Evolutionary conservation across 805 yeast genomes (phyloP), one percentile per base, ranked within the genome.

Genomic region (Hanseniaspora jakobsenii): DNA sequence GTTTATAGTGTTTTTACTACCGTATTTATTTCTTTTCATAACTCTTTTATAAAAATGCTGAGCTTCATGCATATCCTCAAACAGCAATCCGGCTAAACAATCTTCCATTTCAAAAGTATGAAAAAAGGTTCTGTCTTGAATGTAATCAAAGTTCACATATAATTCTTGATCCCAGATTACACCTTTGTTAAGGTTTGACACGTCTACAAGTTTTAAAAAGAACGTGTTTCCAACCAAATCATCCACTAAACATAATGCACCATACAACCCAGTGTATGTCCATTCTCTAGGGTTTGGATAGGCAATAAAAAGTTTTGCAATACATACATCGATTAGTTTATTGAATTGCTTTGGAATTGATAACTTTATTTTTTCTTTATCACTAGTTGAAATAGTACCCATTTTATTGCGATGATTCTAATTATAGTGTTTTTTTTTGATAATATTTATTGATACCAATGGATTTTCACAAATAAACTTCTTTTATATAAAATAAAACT

Each of bases 81-180:
- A 91, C 41, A 91, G 63, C 18, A 91, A 66, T 0, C 97, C 98
- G 9, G 77, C 86, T 42, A 69, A 70, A 58, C 95, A 87, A 18
- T 83, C 93, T 53, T 91, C 97, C 36, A 85, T 67, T 65, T 91
- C 98, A 64, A 91, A 91, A 6, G 93, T 71, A 60, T 91, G 97
- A 70, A 91, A 91, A 62, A 84, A 91, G 31, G 94, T 77, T 26
- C 98, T 73, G 61, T 91, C 98, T 61, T 91, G 97, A 56, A 82
- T 75, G 62, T 91, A 91, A 53, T 79, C 78, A 60, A 91, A 86
- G 54, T 83, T 80, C 10, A 84, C 78, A 55, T 83, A 89, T 38
- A 91, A 63, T 61, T 91, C 98, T 61, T 91, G 98, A 61, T 91
- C 98, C 98, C 98, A 91, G 0, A 91, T 52, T 0, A 91, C 94